These are phyloP conservation scores for Amesomyces nigricolor DNA, from an alignment of 2,329 filamentous ascomycete genomes.

Conservation along the genomic window DNA sequence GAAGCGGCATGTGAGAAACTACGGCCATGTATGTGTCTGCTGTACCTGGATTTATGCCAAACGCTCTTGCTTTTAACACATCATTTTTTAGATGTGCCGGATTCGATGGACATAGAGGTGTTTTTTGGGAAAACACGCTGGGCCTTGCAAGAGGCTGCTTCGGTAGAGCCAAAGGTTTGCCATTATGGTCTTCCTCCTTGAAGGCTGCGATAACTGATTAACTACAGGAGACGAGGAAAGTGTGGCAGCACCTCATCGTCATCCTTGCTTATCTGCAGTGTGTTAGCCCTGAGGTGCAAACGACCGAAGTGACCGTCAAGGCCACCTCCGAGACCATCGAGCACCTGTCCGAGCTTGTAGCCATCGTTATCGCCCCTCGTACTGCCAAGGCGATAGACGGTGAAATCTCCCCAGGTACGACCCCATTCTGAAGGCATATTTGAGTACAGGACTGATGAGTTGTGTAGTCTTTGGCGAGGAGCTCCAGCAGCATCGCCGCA, in stretches of 20 bases:
- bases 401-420: conserved; percentile 3
- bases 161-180: conserved; percentile 1
- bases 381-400: neutral
- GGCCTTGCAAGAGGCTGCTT: neutral
- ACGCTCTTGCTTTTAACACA: too few relatives aligned
- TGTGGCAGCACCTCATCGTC: conserved; percentile 3
- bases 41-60: too few relatives aligned
- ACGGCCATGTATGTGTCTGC: conserved; percentile 2
- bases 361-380: conserved; percentile 14
- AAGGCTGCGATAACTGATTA: neutral
- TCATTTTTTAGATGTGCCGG: neutral
- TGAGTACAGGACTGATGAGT: neutral
- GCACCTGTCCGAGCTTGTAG: neutral
- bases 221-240: neutral
- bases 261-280: conserved; percentile 14
- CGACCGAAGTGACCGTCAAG: too few relatives aligned
- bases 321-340: too few relatives aligned
- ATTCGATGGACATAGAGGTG: conserved; percentile 13
- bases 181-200: too few relatives aligned
- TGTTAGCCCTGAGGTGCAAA: neutral
- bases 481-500: neutral
- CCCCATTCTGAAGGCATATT: neutral
- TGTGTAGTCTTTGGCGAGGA: conserved; percentile 7
- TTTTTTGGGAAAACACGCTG: neutral
- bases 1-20: conserved; percentile 6